Evolutionary conservation across 495 filamentous ascomycete species (phyloP), one percentile per base, ranked within the genome.

Genomic region (Talaromyces liani): DNA sequence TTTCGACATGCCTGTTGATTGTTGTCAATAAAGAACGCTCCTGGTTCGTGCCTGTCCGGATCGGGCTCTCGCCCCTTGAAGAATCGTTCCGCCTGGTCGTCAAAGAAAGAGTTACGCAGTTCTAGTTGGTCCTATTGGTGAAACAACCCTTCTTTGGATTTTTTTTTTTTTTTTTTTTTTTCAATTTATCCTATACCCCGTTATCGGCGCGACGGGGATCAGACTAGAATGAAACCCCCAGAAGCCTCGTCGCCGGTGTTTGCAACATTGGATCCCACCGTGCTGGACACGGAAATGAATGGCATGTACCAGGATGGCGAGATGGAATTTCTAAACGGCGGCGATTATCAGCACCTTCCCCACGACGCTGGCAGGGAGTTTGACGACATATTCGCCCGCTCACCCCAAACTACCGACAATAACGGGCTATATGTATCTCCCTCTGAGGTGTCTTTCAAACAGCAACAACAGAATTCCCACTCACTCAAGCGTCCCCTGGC

Each of bases 271-370:
- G 78, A 80, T 58, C 78, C 78, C 34, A 74, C 79, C 55, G 76
- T 79, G 55, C 71, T 80, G 64, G 77, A 79, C 68, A 76, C 77
- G 68, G 77, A 80, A 25, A 79, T 80, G 75, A 75, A 78, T 60
- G 72, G 73, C 57, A 66, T 72, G 47, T 80, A 77, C 58, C 70
- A 69, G 54, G 71, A 76, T 56, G 67, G 73, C 60, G 73, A 78
- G 58, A 74, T 80, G 70, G 76, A 79, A 47, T 80, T 79, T 53
- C 58, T 80, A 24, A 75, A 79, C 61, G 69, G 73, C 20, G 67
- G 72, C 27, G 68, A 71, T 47, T 67, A 77, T 25, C 72, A 77
- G 25, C 71, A 75, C 58, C 70, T 76, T 33, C 66, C 77, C 4
- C 71, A 73, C 34, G 68, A 68, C 36, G 76, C 76, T 57, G 78